These are phyloP conservation scores for Astragalus glycyphyllos DNA, from an alignment of 306 rosid genomes.

Conservation along the genomic window DNA sequence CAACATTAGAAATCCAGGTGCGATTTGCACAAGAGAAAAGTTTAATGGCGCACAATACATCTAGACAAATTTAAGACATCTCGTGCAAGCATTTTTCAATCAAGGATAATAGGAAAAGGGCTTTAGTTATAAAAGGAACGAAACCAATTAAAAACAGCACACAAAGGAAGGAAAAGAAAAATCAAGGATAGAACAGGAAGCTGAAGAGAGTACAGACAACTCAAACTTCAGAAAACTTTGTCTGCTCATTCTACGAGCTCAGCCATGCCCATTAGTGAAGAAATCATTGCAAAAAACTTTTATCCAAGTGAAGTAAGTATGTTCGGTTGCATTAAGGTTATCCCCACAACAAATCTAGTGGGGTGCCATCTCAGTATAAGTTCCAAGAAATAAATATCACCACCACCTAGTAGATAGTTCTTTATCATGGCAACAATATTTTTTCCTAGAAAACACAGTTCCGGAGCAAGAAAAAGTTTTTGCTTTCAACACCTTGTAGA, in stretches of 20 bases:
- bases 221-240: background rate
- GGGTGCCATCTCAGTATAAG: background rate
- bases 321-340: background rate
- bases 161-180: background rate
- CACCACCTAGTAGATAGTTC: background rate
- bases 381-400: background rate
- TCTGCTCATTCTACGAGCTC: background rate
- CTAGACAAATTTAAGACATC: slow-evolving; percentile 1
- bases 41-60: background rate
- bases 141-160: background rate
- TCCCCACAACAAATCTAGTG: background rate
- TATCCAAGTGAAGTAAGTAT: background rate
- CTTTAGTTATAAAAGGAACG: background rate
- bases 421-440: too few relatives aligned
- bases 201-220: slow-evolving; percentile 1
- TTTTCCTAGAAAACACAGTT: background rate
- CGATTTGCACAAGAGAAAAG: background rate
- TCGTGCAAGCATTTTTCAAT: background rate
- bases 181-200: background rate
- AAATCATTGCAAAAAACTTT: background rate
- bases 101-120: background rate
- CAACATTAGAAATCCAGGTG: slow-evolving; percentile 12
- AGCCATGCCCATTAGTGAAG: background rate
- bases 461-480: background rate
- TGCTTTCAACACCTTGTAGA: background rate